These are phyloP conservation scores for Bipolaris sorokiniana DNA, from an alignment of 2,329 filamentous ascomycete species.

Conservation along the genomic window DNA sequence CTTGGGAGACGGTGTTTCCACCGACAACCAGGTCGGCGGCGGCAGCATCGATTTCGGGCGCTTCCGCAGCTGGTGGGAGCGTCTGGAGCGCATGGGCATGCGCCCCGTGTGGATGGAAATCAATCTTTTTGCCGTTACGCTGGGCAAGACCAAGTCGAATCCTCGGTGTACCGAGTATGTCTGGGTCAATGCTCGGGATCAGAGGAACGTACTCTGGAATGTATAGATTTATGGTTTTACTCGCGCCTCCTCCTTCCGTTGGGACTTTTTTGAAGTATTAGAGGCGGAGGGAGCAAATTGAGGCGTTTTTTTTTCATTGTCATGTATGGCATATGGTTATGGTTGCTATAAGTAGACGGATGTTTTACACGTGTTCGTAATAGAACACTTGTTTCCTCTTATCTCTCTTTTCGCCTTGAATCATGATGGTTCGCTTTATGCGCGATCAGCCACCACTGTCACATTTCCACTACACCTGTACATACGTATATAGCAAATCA, in stretches of 20 bases:
- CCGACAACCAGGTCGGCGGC: constrained; percentile 14
- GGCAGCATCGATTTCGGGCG: constrained; percentile 33
- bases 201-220: constrained; percentile 38
- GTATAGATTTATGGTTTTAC: constrained; percentile 4
- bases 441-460: too few species aligned
- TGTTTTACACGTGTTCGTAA: too few species aligned
- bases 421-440: too few species aligned
- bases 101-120: constrained; percentile 45
- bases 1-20: constrained; percentile 29
- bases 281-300: too few species aligned
- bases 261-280: not conserved
- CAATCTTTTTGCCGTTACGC: constrained; percentile 41
- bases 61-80: constrained; percentile 43
- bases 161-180: constrained; percentile 45
- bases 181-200: constrained; percentile 42
- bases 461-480: too few species aligned
- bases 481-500: too few species aligned
- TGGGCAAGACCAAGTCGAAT: constrained; percentile 34
- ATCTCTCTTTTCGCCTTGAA: too few species aligned
- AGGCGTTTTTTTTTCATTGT: not conserved
- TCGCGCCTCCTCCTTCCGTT: too few species aligned
- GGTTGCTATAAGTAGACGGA: too few species aligned
- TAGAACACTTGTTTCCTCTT: too few species aligned
- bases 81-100: constrained; percentile 45
- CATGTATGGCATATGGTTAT: too few species aligned